Conservation (phyloP, 352 stramenopile genomes). For the Bremia lactucae region DNA sequence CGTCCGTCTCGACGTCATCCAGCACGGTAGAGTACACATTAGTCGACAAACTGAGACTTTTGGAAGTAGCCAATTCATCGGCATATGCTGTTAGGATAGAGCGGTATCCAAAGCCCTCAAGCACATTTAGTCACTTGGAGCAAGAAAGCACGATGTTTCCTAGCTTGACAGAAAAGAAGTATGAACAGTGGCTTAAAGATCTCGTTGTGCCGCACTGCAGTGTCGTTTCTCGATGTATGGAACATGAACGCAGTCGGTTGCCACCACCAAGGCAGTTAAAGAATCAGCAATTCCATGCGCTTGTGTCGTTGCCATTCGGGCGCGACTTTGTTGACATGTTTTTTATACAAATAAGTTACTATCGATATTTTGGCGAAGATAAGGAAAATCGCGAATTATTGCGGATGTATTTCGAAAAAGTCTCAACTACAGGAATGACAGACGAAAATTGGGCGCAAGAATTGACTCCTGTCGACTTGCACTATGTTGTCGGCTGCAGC, state of each 20-base stretch:
- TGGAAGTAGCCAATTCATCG: constrained; percentile 62
- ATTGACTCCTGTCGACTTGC: constrained; percentile 27
- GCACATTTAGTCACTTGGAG: constrained; percentile 60
- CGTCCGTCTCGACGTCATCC: constrained; percentile 29
- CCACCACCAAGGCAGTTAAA: constrained; percentile 54
- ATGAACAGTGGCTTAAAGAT: constrained; percentile 62
- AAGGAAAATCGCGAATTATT: constrained; percentile 65
- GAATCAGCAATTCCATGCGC: constrained; percentile 53
- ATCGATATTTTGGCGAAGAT: constrained; percentile 59
- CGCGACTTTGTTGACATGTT: constrained; percentile 50
- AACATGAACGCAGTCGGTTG: constrained; percentile 28
- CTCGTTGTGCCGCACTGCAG: constrained; percentile 49
- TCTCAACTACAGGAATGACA: constrained; percentile 54
- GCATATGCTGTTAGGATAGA: constrained; percentile 72
- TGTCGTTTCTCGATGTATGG: constrained; percentile 35
- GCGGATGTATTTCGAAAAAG: constrained; percentile 72
- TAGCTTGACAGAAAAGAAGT: constrained; percentile 54
- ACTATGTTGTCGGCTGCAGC: constrained; percentile 45
- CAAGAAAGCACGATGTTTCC: constrained; percentile 33
- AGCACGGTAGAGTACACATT: constrained; percentile 49
- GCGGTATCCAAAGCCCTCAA: constrained; percentile 63
- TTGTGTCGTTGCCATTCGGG: constrained; percentile 62
- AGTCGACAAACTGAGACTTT: constrained; percentile 53
- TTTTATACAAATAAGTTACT: constrained; percentile 61
- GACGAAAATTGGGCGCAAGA: constrained; percentile 50